Evolutionary conservation across 2,329 filamentous ascomycete genomes (phyloP), one percentile per base, ranked within the genome.

Genomic region (Alternaria burnsii): DNA sequence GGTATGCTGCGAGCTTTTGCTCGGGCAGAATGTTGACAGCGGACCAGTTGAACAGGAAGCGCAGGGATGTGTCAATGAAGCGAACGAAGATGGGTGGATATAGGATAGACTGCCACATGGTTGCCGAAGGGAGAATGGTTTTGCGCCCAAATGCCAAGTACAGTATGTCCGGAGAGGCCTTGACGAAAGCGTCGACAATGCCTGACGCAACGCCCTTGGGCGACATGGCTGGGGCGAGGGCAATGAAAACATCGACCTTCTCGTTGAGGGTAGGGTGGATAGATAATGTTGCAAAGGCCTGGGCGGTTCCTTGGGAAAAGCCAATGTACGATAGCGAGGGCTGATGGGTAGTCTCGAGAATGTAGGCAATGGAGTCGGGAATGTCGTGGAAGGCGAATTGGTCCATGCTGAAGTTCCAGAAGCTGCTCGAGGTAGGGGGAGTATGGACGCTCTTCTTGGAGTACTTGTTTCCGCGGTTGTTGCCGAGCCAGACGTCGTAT

Each of bases 321-420:
- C 95, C 95, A 75, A 99, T 91, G 76, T 99, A 99, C 1, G 94
- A 97, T 26, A 99, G 82, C 41, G 93, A 96, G 32, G 88, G 84
- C 76, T 96, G 92, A 53, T 85, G 85, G 0, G 95, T 98, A 0
- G 91, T 91, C 41, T 90, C 88, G 22, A 99, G 86, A 61, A 99
- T 92, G 76, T 99, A 98, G 55, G 89, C 86, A 72, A 99, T 98
- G 66, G 90, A 94, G 79, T 99, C 91, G 1, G 95, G 95, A 61
- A 99, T 97, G 77, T 99, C 95, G 76, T 98, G 89, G 73, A 99
- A 97, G 48, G 95, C 95, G 76, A 99, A 99, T 75, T 99, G 92
- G 76, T 99, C 95, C 75, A 99, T 98, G 52, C 93, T 97, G 76
- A 99, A 99, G 78, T 97, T 90, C 95, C 95, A 99, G 78, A 99